phyloP scores from a whole-genome alignment of 257 asterid species.

The Nicotiana sylvestris region DNA sequence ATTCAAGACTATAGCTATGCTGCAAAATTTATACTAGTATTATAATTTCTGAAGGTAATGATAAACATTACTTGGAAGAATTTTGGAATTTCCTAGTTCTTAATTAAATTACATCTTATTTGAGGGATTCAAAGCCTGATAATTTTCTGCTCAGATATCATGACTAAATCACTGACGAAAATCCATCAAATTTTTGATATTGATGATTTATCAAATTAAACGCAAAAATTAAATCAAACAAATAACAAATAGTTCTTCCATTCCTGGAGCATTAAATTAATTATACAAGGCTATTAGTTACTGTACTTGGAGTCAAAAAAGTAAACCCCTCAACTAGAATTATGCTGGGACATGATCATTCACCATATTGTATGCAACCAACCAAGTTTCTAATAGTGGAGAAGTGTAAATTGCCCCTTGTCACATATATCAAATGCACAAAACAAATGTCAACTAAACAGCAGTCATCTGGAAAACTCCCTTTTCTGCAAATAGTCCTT shows the following conservation, averaged over 20 bases:
- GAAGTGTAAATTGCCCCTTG: not conserved
- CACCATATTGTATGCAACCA: not conserved
- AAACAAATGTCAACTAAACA: not conserved
- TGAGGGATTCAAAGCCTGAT: not conserved
- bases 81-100: not conserved
- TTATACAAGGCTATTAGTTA: not conserved
- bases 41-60: not conserved
- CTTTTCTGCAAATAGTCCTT: not conserved
- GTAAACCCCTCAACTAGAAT: not conserved
- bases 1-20: not conserved
- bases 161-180: not conserved
- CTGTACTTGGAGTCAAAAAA: not conserved
- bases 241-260: not conserved
- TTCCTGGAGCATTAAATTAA: not conserved
- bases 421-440: constrained; percentile 16
- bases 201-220: not conserved
- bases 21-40: not conserved
- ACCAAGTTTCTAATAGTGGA: not conserved
- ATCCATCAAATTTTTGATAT: not conserved
- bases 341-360: constrained; percentile 1
- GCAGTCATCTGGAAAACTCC: not conserved
- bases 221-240: not conserved
- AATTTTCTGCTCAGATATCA: not conserved
- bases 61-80: not conserved
- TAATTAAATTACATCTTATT: not conserved